Evolutionary conservation across 2,329 filamentous ascomycete genomes (phyloP).

Genomic region (Phaeosphaeria sp.): DNA sequence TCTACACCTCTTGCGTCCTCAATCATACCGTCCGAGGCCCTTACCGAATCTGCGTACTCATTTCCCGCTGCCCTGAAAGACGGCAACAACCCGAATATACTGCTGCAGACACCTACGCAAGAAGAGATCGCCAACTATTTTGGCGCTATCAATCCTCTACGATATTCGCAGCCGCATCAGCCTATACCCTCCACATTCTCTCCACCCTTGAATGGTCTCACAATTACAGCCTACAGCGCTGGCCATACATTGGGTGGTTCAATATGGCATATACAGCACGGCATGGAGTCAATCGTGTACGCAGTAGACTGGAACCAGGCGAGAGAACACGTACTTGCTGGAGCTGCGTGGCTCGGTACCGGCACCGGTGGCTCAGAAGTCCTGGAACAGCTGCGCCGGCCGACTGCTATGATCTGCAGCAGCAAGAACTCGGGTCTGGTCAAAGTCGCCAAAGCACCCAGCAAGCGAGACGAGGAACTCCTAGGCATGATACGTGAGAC

Average conservation of each 20-base stretch:
- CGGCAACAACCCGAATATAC: slow-evolving; percentile 55
- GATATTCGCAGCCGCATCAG: slow-evolving; percentile 96
- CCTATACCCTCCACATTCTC: slow-evolving; percentile 86
- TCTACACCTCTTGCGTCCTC: slow-evolving; percentile 89
- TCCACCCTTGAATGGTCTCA: slow-evolving; percentile 86
- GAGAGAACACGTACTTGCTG: slow-evolving; percentile 92
- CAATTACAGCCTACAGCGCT: slow-evolving; percentile 94
- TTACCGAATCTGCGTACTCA: slow-evolving; percentile 68
- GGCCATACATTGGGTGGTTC: slow-evolving; percentile 95
- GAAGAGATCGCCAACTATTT: slow-evolving; percentile 96
- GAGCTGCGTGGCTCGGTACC: slow-evolving; percentile 89
- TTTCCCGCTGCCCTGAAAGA: slow-evolving; percentile 60
- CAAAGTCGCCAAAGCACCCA: slow-evolving; percentile 73
- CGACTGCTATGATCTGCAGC: slow-evolving; percentile 92
- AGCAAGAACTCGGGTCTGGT: slow-evolving; percentile 77
- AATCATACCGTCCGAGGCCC: slow-evolving; percentile 74
- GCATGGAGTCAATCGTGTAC: slow-evolving; percentile 95
- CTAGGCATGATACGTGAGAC: slow-evolving; percentile 82
- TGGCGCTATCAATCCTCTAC: slow-evolving; percentile 85
- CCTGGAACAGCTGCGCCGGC: slow-evolving; percentile 90
- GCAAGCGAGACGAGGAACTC: slow-evolving; percentile 84
- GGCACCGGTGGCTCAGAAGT: slow-evolving; percentile 85
- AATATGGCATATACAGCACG: slow-evolving; percentile 98
- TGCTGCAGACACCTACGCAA: slow-evolving; percentile 73
- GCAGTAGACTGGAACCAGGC: slow-evolving; percentile 98